Conservation (phyloP, 2,329 filamentous ascomycete genomes). For the Stagonosporopsis tanaceti region DNA sequence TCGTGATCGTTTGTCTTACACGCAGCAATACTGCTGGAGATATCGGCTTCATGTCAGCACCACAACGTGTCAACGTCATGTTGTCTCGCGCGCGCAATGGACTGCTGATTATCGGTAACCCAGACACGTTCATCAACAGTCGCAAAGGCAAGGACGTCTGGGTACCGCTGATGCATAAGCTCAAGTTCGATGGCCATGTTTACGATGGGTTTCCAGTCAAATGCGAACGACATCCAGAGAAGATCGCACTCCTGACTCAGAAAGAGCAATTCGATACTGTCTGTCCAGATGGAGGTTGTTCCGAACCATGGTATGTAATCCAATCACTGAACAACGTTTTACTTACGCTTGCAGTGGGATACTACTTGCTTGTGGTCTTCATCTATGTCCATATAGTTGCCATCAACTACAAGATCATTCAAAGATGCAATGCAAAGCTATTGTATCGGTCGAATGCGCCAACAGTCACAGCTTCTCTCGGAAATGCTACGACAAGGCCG, state of each 20-base stretch:
- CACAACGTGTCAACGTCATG: slow-evolving; percentile 74
- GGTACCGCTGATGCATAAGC: slow-evolving; percentile 63
- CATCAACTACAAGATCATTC: slow-evolving; percentile 69
- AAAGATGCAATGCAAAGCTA: slow-evolving; percentile 57
- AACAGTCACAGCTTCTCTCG: slow-evolving; percentile 60
- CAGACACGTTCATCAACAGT: slow-evolving; percentile 69
- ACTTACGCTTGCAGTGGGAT: slow-evolving; percentile 52
- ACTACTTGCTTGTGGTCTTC: slow-evolving; percentile 64
- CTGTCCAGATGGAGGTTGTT: slow-evolving; percentile 76
- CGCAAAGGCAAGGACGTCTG: slow-evolving; percentile 66
- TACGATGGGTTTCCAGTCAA: slow-evolving; percentile 52
- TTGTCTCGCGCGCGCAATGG: slow-evolving; percentile 71
- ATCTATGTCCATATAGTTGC: slow-evolving; percentile 67
- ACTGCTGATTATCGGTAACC: slow-evolving; percentile 75
- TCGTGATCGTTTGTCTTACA: slow-evolving; percentile 73
- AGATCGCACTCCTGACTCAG: slow-evolving; percentile 54
- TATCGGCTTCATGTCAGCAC: slow-evolving; percentile 74
- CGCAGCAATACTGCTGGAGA: slow-evolving; percentile 70
- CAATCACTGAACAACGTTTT: background rate
- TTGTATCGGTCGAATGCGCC: slow-evolving; percentile 59
- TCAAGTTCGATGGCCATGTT: slow-evolving; percentile 60
- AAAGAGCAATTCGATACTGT: slow-evolving; percentile 67
- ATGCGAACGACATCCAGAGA: slow-evolving; percentile 47
- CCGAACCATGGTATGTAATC: slow-evolving; percentile 65
- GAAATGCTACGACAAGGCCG: slow-evolving; percentile 55